Base-by-base conservation (phyloP, 2,329 filamentous ascomycete species). In the Claviceps purpurea region DNA sequence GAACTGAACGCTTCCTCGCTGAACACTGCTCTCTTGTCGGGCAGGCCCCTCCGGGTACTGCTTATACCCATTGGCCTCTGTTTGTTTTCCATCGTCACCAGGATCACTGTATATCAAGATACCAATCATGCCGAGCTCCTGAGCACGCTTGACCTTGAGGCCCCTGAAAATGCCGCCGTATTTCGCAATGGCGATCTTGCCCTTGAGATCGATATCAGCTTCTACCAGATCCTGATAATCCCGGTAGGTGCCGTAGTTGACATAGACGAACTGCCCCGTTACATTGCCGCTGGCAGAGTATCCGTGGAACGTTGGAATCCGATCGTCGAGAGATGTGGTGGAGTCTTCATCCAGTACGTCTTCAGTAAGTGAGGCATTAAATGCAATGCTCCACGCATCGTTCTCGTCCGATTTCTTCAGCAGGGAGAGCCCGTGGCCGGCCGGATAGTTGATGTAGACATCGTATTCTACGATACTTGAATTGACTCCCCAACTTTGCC, bases 231-330 rank as follows among this genome's bases (percentile, higher is more conserved):
- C 89, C 59, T 93, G 85, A 58, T 84, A 97, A 64, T 97, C 91
- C 57, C 77, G 71, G 63, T 84, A 94, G 0, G 87, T 93, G 50
- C 90, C 91, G 62, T 93, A 95, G 68, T 96, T 96, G 64, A 87
- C 89, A 62, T 85, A 97, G 37, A 95, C 87, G 58, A 87, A 93
- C 14, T 81, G 79, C 2, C 81, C 89, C 0, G 91, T 96, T 47
- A 94, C 91, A 65, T 97, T 95, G 30, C 91, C 91, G 55, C 76
- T 90, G 4, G 89, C 89, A 4, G 89, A 95, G 67, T 96, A 97
- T 50, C 91, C 93, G 63, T 97, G 91, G 71, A 97, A 97, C 0
- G 85, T 91, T 1, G 91, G 89, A 24, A 97, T 77, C 34, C 88
- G 76, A 60, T 89, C 78, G 10, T 77, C 68, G 46, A 89, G 72